Evolutionary conservation across 23 red algal species (phyloP), one percentile per base, ranked within the genome.

Genomic region (Agarophyton chilense): DNA sequence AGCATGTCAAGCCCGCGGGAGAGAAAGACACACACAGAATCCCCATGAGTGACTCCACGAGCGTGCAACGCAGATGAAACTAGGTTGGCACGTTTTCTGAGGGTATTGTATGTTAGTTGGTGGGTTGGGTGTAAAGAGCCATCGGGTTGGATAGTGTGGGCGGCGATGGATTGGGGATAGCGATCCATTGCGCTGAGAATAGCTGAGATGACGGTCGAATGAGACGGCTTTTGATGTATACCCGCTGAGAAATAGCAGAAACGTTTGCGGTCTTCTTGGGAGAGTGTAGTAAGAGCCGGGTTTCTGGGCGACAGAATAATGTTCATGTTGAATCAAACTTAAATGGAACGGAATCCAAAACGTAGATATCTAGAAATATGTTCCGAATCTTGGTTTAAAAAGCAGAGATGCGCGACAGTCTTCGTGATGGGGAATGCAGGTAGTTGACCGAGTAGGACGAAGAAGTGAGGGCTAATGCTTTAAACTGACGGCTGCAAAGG

Each of bases 21-120:
- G 35, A 84, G 80, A 54, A 84, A 84, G 56, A 84, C 1, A 61
- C 80, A 84, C 1, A 84, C 80, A 35, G 80, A 52, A 21, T 70
- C 58, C 9, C 61, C 61, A 39, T 26, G 29, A 52, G 36, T 2
- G 41, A 84, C 80, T 0, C 80, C 80, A 9, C 26, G 80, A 0
- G 4, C 61, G 35, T 54, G 36, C 12, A 84, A 29, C 5, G 55
- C 26, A 52, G 61, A 25, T 28, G 80, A 53, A 57, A 84, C 50
- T 35, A 45, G 36, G 26, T 84, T 52, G 41, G 80, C 36, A 25
- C 55, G 80, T 31, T 10, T 38, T 6, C 39, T 17, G 21, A 84
- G 58, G 17, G 29, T 35, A 34, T 1, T 58, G 25, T 84, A 84
- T 1, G 58, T 47, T 22, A 84, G 62, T 41, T 65, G 45, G 6